Base-by-base conservation (phyloP, 1,284 basidiomycete species). In the Violaceomyces palustris region DNA sequence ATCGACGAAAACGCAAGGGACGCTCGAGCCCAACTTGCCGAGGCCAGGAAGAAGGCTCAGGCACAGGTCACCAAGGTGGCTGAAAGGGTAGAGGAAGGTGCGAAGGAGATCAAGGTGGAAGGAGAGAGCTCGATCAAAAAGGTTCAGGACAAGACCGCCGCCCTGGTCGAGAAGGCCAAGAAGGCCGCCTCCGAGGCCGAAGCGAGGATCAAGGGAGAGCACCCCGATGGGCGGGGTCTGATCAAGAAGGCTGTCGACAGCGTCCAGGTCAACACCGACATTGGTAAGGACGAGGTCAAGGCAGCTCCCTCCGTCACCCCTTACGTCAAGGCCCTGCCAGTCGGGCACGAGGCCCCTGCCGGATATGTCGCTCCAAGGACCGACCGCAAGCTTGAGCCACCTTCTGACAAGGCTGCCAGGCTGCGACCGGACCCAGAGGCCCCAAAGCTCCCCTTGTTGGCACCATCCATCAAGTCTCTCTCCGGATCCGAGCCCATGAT, bases 401-500 rank as follows among this genome's bases (percentile, higher is more conserved):
- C 61, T 22, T 45, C 56, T 7, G 42, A 55, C 24, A 36, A 50
- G 39, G 47, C 29, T 15, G 61, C 57, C 22, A 56, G 62, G 17
- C 48, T 72, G 42, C 59, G 67, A 7, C 45, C 60, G 1, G 64
- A 70, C 34, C 68, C 69, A 4, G 31, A 53, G 23, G 59, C 64
- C 29, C 66, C 66, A 35, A 53, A 57, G 40, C 61, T 73, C 36
- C 89, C 91, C 30, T 80, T 87, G 33, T 79, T 97, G 50, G 85
- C 88, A 0, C 88, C 91, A 4, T 80, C 82, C 27, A 82, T 98
- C 45, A 80, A 83, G 43, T 83, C 84, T 43, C 79, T 91, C 39
- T 79, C 79, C 32, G 84, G 84, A 6, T 87, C 93, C 61, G 80
- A 81, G 69, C 92, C 93, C 14, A 84, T 96, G 67, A 86, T 98